Conservation (phyloP, 2,329 filamentous ascomycete genomes). For the Atkinsonella hypoxylon region DNA sequence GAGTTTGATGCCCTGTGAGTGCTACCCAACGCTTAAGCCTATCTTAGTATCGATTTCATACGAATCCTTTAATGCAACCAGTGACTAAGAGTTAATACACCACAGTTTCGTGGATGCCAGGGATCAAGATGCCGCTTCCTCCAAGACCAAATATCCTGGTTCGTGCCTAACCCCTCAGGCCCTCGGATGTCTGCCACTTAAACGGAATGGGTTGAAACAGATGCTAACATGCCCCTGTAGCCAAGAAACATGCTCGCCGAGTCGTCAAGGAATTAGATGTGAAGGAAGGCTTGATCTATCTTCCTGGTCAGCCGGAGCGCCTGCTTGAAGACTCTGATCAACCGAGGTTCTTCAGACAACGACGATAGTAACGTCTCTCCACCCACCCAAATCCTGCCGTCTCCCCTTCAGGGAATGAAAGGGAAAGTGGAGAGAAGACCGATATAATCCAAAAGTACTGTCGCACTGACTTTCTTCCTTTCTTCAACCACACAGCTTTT, state of each 20-base stretch:
- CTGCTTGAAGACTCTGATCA: slow-evolving; percentile 49
- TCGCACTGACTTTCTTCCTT: neutral
- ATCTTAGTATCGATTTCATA: no score
- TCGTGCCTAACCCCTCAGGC: neutral
- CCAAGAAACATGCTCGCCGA: slow-evolving; percentile 45
- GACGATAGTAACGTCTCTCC: slow-evolving; percentile 38
- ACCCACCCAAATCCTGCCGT: neutral
- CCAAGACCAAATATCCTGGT: slow-evolving; percentile 26
- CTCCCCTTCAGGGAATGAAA: neutral
- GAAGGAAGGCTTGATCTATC: slow-evolving; percentile 40
- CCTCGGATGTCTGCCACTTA: neutral
- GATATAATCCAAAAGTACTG: neutral
- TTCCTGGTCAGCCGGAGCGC: slow-evolving; percentile 38
- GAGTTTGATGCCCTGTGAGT: slow-evolving; percentile 45
- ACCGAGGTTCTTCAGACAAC: slow-evolving; percentile 42
- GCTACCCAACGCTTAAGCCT: neutral
- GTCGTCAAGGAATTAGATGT: slow-evolving; percentile 39
- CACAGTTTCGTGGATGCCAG: slow-evolving; percentile 23
- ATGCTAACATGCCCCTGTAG: slow-evolving; percentile 19
- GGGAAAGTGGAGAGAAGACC: neutral
- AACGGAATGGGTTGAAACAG: no score
- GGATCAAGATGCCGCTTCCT: neutral
- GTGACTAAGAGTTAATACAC: no score
- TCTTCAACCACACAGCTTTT: slow-evolving; percentile 32
- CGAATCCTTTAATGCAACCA: no score